Evolutionary conservation across 2,329 filamentous ascomycete species (phyloP).

Genomic region (Chalara sp.): DNA sequence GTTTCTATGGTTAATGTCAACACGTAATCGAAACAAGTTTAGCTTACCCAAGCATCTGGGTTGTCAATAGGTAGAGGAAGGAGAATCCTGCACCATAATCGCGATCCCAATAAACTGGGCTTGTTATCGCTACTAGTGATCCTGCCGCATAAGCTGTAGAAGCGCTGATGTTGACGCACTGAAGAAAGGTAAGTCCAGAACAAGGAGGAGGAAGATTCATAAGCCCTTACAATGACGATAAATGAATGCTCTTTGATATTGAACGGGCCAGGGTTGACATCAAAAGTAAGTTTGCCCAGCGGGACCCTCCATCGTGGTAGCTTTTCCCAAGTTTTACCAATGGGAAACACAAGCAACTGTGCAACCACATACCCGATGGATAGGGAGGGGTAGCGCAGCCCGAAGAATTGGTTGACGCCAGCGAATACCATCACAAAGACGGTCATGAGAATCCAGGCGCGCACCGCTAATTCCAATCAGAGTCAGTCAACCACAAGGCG

Average conservation of each 20-base stretch:
- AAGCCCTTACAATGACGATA: constrained; percentile 50
- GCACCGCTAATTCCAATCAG: constrained; percentile 32
- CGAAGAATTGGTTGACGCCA: constrained; percentile 18
- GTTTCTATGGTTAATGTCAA: constrained; percentile 64
- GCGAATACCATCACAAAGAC: constrained; percentile 10
- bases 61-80: constrained; percentile 51
- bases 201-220: too few species aligned
- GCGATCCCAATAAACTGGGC: constrained; percentile 28
- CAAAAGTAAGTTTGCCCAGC: constrained; percentile 44
- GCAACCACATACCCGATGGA: constrained; percentile 33
- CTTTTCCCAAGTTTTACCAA: constrained; percentile 50
- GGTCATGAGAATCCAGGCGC: constrained; percentile 56
- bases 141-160: constrained; percentile 53
- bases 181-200: constrained; percentile 21
- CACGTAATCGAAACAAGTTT: constrained; percentile 29
- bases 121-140: constrained; percentile 27
- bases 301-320: constrained; percentile 27
- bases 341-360: constrained; percentile 21
- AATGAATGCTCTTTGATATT: constrained; percentile 65
- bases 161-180: constrained; percentile 50
- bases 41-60: constrained; percentile 35
- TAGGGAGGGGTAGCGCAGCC: constrained; percentile 15
- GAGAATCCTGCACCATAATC: constrained; percentile 51
- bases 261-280: constrained; percentile 61
- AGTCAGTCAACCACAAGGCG: too few species aligned